Conservation (phyloP, 108 stramenopile genomes). For the Nannochloropsis oceanica region DNA sequence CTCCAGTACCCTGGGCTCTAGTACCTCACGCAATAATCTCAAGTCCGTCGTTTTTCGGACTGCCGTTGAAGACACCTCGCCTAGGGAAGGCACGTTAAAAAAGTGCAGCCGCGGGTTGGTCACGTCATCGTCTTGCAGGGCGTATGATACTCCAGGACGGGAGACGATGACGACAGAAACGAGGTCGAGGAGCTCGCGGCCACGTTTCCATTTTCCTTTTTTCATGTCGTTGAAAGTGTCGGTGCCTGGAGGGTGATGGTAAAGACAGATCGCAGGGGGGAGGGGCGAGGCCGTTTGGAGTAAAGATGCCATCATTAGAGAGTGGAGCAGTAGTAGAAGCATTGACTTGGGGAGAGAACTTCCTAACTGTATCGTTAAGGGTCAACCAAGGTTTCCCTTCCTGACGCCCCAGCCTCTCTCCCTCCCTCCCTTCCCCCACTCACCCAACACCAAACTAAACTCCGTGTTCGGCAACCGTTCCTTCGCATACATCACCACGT, state of each 20-base stretch:
- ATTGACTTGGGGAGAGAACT: no score
- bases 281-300: not conserved
- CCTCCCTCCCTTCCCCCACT: no score
- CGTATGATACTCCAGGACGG: not conserved
- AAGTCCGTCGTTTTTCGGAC: not conserved
- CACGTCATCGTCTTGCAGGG: not conserved
- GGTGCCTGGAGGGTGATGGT: not conserved
- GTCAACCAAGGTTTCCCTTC: no score
- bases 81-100: not conserved
- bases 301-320: no score
- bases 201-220: conserved; percentile 2
- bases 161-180: not conserved
- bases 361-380: no score
- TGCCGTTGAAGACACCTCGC: not conserved
- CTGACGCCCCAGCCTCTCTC: not conserved
- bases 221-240: conserved; percentile 5
- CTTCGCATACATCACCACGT: not conserved
- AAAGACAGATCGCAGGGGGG: not conserved
- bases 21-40: not conserved
- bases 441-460: not conserved
- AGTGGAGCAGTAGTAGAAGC: no score
- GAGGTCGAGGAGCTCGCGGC: not conserved
- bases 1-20: not conserved
- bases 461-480: not conserved
- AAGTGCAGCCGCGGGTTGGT: not conserved